These are phyloP conservation scores for Entamoeba histolytica DNA, from an alignment of 208 protist genomes.

Conservation along the genomic window DNA sequence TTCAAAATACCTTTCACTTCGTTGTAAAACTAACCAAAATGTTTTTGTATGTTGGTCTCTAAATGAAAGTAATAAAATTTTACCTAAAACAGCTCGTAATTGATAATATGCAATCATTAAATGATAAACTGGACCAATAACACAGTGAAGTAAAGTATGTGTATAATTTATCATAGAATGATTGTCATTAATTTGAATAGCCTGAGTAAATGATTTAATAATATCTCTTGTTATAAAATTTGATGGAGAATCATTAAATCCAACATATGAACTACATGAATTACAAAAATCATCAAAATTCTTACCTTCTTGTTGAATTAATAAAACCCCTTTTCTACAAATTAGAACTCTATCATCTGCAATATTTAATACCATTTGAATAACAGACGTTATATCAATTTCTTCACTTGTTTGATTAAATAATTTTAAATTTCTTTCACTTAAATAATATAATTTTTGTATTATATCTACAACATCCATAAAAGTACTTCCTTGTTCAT, in stretches of 20 bases:
- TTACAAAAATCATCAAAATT: background rate
- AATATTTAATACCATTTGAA: background rate
- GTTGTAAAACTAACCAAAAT: background rate
- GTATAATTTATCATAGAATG: background rate
- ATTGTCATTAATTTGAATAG: background rate
- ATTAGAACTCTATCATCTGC: background rate
- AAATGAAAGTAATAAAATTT: background rate
- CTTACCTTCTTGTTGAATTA: background rate
- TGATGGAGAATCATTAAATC: background rate
- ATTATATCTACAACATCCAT: background rate
- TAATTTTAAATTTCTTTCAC: background rate
- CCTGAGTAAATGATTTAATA: background rate
- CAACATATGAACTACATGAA: background rate
- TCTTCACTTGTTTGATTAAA: background rate
- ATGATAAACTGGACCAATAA: background rate
- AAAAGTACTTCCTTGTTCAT: background rate
- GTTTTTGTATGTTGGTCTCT: background rate
- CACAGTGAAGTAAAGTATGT: background rate
- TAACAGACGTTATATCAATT: background rate
- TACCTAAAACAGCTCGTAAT: background rate
- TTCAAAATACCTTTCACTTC: background rate
- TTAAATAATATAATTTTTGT: background rate
- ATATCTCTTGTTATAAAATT: background rate
- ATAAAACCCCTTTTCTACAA: background rate
- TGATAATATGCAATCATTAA: background rate